phyloP scores from a whole-genome alignment of 208 protist genomes.

The Crithidia fasciculata region DNA sequence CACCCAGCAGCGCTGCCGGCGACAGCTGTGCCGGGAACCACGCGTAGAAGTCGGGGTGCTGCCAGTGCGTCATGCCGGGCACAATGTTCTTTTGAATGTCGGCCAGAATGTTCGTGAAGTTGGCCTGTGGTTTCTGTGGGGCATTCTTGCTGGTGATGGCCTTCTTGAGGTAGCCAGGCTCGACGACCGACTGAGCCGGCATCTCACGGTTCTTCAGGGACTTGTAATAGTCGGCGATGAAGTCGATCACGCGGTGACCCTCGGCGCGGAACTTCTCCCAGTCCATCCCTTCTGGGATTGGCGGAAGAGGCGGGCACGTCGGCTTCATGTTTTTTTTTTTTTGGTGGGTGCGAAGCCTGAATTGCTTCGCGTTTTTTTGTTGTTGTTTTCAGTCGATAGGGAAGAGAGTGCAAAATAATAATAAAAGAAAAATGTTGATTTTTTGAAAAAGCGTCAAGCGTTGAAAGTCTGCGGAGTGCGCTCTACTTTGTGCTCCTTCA shows the following conservation, averaged over 20 bases:
- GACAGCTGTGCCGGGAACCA: conserved; percentile 64
- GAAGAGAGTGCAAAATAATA: no score
- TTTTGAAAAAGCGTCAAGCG: no score
- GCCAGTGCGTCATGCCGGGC: conserved; percentile 79
- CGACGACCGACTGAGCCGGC: conserved; percentile 38
- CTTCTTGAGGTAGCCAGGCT: conserved; percentile 54
- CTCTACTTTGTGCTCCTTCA: no score
- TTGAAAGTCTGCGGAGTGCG: no score
- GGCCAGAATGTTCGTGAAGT: conserved; percentile 41
- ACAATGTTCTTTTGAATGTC: conserved; percentile 59
- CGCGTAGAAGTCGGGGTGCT: conserved; percentile 66
- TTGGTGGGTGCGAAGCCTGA: not conserved
- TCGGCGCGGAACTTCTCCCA: conserved; percentile 48
- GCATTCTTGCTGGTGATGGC: conserved; percentile 33
- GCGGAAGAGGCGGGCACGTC: conserved; percentile 34
- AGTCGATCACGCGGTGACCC: conserved; percentile 48
- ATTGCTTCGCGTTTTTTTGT: not conserved
- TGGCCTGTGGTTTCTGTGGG: conserved; percentile 26
- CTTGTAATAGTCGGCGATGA: conserved; percentile 50
- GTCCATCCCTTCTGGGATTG: conserved; percentile 44
- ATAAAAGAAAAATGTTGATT: no score
- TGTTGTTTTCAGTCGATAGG: not conserved
- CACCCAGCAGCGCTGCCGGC: conserved; percentile 60
- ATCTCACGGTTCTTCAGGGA: conserved; percentile 39
- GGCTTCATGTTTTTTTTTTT: conserved; percentile 32